These are phyloP conservation scores for Russula olivacea DNA, from an alignment of 768 basidiomycete genomes.

Conservation along the genomic window DNA sequence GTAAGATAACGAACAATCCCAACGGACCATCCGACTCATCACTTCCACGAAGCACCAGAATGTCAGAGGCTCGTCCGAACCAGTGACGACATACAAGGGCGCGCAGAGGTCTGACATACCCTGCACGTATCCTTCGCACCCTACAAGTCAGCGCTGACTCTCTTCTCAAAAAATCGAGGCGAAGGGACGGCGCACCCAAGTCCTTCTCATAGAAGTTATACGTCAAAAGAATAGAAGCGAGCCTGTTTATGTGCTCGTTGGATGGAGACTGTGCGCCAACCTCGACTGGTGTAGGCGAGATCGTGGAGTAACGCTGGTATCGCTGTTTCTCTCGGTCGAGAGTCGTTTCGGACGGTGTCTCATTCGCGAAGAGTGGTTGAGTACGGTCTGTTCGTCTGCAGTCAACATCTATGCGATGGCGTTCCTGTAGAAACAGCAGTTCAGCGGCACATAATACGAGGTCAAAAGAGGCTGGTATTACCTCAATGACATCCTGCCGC, in stretches of 20 bases:
- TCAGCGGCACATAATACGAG: neutral
- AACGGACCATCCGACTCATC: constrained; percentile 88
- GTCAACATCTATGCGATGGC: constrained; percentile 94
- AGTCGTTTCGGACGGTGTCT: constrained; percentile 36
- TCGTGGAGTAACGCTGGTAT: constrained; percentile 57
- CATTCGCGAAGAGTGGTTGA: constrained; percentile 75
- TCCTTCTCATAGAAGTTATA: constrained; percentile 89
- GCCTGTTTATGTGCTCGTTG: constrained; percentile 88
- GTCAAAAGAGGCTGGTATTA: constrained; percentile 35
- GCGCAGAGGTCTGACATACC: constrained; percentile 97
- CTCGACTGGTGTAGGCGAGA: constrained; percentile 65
- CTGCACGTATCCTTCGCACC: constrained; percentile 81
- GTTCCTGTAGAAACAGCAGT: constrained; percentile 46
- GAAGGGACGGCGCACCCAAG: constrained; percentile 52
- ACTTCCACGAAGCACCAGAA: constrained; percentile 96
- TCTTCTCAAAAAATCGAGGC: neutral
- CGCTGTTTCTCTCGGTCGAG: constrained; percentile 55
- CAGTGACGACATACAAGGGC: constrained; percentile 89
- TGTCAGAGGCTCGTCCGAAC: constrained; percentile 80
- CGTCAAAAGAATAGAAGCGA: constrained; percentile 80
- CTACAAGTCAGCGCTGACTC: constrained; percentile 24
- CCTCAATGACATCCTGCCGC: constrained; percentile 75
- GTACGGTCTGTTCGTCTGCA: constrained; percentile 92
- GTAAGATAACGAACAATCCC: neutral
- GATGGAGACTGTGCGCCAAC: constrained; percentile 84